phyloP scores from a whole-genome alignment of 352 stramenopile genomes.

The Phytophthora kernoviae region DNA sequence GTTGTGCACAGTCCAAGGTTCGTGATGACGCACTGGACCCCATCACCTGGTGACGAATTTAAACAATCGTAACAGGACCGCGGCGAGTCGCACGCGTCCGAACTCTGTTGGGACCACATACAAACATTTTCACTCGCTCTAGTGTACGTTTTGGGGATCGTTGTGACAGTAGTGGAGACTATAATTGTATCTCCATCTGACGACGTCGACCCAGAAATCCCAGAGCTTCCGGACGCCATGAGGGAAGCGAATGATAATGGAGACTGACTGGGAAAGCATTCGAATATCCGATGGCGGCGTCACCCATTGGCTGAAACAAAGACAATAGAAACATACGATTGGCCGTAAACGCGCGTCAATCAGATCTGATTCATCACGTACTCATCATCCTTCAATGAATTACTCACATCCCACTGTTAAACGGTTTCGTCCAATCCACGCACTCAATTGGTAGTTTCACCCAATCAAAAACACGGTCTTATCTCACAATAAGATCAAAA shows the following conservation, averaged over 20 bases:
- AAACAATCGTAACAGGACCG: slow-evolving; percentile 46
- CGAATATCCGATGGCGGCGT: not conserved
- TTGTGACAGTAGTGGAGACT: not conserved
- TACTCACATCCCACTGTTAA: not conserved
- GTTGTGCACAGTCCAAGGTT: slow-evolving; percentile 33
- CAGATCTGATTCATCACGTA: not conserved
- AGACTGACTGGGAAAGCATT: not conserved
- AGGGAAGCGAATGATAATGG: not conserved
- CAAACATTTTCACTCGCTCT: slow-evolving; percentile 38
- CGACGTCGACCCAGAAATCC: not conserved
- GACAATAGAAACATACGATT: not conserved
- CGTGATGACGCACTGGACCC: slow-evolving; percentile 33
- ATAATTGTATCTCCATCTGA: not conserved
- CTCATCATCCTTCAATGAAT: no score
- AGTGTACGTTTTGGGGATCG: slow-evolving; percentile 13
- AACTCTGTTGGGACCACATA: slow-evolving; percentile 34
- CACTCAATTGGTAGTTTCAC: no score
- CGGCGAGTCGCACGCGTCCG: slow-evolving; percentile 31
- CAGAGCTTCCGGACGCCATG: not conserved
- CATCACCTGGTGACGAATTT: slow-evolving; percentile 25
- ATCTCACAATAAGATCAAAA: no score
- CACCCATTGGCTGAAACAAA: not conserved
- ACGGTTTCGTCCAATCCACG: not conserved
- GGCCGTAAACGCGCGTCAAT: not conserved
- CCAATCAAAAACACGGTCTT: no score